phyloP scores from a whole-genome alignment of 1,284 basidiomycete species.

The Trichosporon ovoides region DNA sequence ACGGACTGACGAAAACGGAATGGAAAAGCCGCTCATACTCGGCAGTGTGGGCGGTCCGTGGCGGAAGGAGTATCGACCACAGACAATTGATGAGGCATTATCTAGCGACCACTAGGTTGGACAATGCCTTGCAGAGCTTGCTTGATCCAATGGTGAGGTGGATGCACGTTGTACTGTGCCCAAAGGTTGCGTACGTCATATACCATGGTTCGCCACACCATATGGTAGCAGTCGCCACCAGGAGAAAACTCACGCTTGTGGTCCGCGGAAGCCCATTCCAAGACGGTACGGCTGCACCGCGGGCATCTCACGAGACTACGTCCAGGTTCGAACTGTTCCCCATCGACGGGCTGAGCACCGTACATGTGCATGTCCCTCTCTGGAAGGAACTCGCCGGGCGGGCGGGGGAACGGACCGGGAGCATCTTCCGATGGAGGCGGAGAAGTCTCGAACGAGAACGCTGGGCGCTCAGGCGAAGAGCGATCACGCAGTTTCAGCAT shows the following conservation, averaged over 20 bases:
- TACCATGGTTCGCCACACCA: not conserved
- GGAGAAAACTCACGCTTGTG: conserved; percentile 60
- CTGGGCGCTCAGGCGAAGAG: conserved; percentile 22
- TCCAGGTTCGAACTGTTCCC: conserved; percentile 50
- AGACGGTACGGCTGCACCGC: conserved; percentile 69
- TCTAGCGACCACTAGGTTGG: no score
- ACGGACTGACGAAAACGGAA: no score
- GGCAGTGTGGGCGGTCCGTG: no score
- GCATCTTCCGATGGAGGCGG: conserved; percentile 14
- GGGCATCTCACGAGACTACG: conserved; percentile 69
- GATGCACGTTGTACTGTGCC: not conserved
- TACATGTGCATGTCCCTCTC: conserved; percentile 82
- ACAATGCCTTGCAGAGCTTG: not conserved
- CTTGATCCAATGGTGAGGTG: not conserved
- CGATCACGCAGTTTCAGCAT: conserved; percentile 35
- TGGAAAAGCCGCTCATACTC: no score
- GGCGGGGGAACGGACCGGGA: conserved; percentile 37
- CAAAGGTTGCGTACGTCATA: not conserved
- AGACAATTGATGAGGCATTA: no score
- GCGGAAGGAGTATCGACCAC: no score
- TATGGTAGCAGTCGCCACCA: not conserved
- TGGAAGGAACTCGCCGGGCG: conserved; percentile 74
- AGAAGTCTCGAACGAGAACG: conserved; percentile 33
- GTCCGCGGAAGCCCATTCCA: conserved; percentile 67
- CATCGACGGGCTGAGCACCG: conserved; percentile 63